These are phyloP conservation scores for Emericellopsis cladophorae DNA, from an alignment of 2,329 filamentous ascomycete species.

Conservation along the genomic window DNA sequence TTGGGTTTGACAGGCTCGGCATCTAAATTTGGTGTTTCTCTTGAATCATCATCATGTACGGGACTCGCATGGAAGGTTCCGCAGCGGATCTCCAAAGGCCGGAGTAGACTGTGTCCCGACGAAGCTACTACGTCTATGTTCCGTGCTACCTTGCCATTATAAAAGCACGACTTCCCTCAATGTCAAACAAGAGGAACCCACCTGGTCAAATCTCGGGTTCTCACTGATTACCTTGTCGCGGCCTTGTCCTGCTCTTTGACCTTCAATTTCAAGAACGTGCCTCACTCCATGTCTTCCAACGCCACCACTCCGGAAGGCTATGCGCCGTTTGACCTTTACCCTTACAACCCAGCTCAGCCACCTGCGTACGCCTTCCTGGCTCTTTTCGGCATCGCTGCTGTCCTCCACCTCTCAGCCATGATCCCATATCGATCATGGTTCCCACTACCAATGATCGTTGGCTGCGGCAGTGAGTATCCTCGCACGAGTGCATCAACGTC, in stretches of 20 bases:
- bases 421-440: conserved; percentile 31
- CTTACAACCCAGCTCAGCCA: conserved; percentile 28
- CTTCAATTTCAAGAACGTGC: not conserved
- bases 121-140: too few species aligned
- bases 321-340: conserved; percentile 21
- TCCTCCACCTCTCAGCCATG: conserved; percentile 24
- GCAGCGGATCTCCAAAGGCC: too few species aligned
- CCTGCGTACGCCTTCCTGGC: conserved; percentile 7
- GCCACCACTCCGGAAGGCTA: conserved; percentile 4
- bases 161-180: too few species aligned
- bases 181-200: too few species aligned
- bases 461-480: conserved; percentile 28
- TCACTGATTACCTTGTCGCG: not conserved
- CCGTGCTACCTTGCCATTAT: too few species aligned
- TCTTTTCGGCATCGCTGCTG: conserved; percentile 20
- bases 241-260: not conserved
- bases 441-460: conserved; percentile 34
- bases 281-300: not conserved
- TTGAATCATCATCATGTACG: too few species aligned
- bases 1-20: too few species aligned
- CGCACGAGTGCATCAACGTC: not conserved
- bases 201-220: too few species aligned
- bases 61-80: too few species aligned
- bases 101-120: too few species aligned
- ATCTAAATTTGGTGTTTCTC: too few species aligned